Evolutionary conservation across 768 basidiomycete genomes (phyloP), one percentile per base, ranked within the genome.

Genomic region (Termitomyces sp.): DNA sequence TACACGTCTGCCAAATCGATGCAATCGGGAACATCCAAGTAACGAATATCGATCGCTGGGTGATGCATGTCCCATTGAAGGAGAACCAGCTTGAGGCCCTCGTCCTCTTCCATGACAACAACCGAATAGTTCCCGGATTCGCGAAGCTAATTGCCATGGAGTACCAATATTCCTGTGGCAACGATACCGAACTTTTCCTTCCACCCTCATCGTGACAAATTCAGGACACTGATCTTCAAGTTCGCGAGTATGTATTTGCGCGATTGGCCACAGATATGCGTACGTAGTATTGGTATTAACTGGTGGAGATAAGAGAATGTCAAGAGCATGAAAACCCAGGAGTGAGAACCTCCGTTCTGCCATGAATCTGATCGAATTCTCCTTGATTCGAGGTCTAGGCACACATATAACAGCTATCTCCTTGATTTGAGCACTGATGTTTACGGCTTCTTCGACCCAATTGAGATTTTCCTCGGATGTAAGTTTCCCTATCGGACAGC

Each of bases 81-180:
- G 13, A 60, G 59, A 20, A 7, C 32, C 36, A 63, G 40, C 8
- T 24, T 16, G 38, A 15, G 4, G 33, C 1, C 16, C 2, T 48
- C 42, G 38, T 24, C 39, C 5, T 33, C 24, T 33, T 52, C 1
- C 20, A 35, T 20, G 7, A 60, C 28, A 36, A 63, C 20, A 22
- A 15, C 54, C 4, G 49, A 28, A 53, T 57, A 63, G 7, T 16
- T 40, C 15, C 42, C 55, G 32, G 55, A 60, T 13, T 40, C 55
- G 28, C 52, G 58, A n/a, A 20, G 36, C 54, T 15, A 46, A n/a
- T 7, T 57, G 42, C 40, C n/a, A 46, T 15, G 53, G 39, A 12
- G 54, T 28, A 7, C 11, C 35, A 36, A 28, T 28, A 28, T 4
- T 28, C 28, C 28, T 4, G 4, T 4, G 28, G 28, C 2, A 28